Percentiles rank a stretch among this genome's conserved stretches.
These are phyloP conservation scores for Syzygium jambos DNA, from an alignment of 345 rosid genomes.

Conservation along the genomic window DNA sequence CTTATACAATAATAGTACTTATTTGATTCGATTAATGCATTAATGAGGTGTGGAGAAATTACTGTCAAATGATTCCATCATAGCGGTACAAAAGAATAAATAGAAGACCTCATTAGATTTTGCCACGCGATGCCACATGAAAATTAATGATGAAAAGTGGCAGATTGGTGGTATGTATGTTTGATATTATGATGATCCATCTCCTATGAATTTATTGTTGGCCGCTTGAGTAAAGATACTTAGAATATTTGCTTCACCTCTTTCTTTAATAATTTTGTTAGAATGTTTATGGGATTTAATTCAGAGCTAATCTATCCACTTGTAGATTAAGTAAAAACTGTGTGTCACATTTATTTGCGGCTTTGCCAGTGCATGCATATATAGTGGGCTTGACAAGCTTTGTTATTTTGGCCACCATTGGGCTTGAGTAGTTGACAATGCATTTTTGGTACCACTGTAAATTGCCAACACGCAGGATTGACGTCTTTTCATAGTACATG, in stretches of 20 bases:
- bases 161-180: neutral
- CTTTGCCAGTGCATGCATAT: neutral
- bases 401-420: neutral
- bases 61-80: too few species aligned
- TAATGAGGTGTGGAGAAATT: too few species aligned
- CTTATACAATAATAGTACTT: neutral
- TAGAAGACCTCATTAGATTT: too few species aligned
- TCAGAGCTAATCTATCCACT: neutral
- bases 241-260: neutral
- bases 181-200: neutral
- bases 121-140: accelerated
- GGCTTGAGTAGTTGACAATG: neutral
- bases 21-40: neutral
- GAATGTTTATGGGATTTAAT: neutral
- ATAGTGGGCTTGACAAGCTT: neutral
- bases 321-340: neutral
- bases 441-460: neutral
- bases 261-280: too few species aligned
- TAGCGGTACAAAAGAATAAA: too few species aligned
- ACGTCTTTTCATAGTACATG: too few species aligned
- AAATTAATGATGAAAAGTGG: too few species aligned
- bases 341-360: neutral
- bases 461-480: too few species aligned
- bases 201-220: neutral
- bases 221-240: neutral